Conservation (phyloP, 1,284 basidiomycete genomes). For the Leccinum idahoense region DNA sequence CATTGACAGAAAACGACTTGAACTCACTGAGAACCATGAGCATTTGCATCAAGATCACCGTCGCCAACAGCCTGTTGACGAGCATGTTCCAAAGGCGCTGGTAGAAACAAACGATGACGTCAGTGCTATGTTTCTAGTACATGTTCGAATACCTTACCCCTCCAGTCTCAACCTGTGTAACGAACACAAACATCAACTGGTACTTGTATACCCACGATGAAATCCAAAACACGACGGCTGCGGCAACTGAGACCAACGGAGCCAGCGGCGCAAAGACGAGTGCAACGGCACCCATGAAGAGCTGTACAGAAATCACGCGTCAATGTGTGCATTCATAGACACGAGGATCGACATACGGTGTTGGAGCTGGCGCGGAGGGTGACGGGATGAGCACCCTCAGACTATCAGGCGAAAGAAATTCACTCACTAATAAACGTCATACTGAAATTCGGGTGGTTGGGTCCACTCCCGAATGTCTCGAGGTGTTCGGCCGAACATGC, state of each 20-base stretch:
- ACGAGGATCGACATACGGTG: constrained; percentile 39
- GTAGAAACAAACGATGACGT: neutral
- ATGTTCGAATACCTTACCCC: constrained; percentile 52
- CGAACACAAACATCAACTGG: constrained; percentile 89
- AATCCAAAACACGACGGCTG: constrained; percentile 80
- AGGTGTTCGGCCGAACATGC: constrained; percentile 91
- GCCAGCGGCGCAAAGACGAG: constrained; percentile 90
- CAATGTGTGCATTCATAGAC: constrained; percentile 4
- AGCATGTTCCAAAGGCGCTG: constrained; percentile 91
- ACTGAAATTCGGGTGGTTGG: constrained; percentile 90
- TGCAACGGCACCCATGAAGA: constrained; percentile 85
- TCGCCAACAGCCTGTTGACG: constrained; percentile 78
- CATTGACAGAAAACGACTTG: neutral
- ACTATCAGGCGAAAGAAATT: neutral
- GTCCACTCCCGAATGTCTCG: constrained; percentile 96
- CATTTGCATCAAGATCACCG: constrained; percentile 76
- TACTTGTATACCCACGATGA: constrained; percentile 83
- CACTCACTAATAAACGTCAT: constrained; percentile 81
- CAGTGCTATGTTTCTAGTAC: neutral
- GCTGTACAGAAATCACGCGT: constrained; percentile 33
- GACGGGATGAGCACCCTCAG: constrained; percentile 7
- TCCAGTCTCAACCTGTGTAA: constrained; percentile 85
- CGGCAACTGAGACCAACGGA: constrained; percentile 77
- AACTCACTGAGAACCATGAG: constrained; percentile 82
- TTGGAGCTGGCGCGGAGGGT: constrained; percentile 46